These are phyloP conservation scores for Euphorbia pulcherrima DNA, from an alignment of 345 rosid species.

Conservation along the genomic window DNA sequence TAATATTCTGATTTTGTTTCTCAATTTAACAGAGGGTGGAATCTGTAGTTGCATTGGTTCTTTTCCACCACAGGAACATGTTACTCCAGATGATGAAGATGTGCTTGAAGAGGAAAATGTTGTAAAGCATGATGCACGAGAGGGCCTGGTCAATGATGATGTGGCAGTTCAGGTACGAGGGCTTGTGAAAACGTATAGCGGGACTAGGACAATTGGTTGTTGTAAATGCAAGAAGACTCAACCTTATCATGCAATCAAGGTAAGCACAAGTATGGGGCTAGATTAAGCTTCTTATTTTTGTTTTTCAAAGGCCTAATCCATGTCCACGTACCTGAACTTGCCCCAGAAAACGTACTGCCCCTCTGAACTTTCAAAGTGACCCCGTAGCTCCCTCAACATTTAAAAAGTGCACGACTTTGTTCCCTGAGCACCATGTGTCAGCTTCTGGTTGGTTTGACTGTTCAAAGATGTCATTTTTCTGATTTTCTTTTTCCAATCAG, in stretches of 20 bases:
- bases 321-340: too few species aligned
- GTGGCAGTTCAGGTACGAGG: slow-evolving; percentile 83
- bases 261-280: slow-evolving; percentile 29
- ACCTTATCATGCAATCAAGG: slow-evolving; percentile 79
- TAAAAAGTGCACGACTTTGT: too few species aligned
- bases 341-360: too few species aligned
- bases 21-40: slow-evolving; percentile 62
- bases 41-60: slow-evolving; percentile 71
- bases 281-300: too few species aligned
- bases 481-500: too few species aligned
- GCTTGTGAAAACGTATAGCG: slow-evolving; percentile 71
- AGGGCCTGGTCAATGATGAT: slow-evolving; percentile 46
- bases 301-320: too few species aligned
- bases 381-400: too few species aligned
- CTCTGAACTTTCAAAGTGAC: too few species aligned
- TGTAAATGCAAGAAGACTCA: slow-evolving; percentile 73
- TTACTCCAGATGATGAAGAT: slow-evolving; percentile 72
- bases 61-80: slow-evolving; percentile 48
- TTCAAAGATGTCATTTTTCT: too few species aligned
- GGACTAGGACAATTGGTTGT: slow-evolving; percentile 50
- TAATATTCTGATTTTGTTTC: slow-evolving; percentile 6
- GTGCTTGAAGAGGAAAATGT: slow-evolving; percentile 74
- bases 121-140: slow-evolving; percentile 52
- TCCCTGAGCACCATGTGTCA: too few species aligned
- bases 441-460: too few species aligned